Evolutionary conservation across 2,329 filamentous ascomycete species (phyloP), one percentile per base, ranked within the genome.

Genomic region (Nemania abortiva): DNA sequence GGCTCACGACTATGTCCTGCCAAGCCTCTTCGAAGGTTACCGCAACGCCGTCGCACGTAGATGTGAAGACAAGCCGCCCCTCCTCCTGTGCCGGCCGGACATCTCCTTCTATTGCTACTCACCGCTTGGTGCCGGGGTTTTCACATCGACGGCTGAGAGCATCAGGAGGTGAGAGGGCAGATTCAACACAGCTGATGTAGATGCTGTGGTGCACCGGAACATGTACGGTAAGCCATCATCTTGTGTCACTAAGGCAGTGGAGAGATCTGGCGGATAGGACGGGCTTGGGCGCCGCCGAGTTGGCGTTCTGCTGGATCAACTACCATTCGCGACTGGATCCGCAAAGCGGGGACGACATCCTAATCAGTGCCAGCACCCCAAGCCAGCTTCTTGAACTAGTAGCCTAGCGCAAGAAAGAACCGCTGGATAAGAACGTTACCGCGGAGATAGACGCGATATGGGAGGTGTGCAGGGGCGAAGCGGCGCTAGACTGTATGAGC

Each of bases 31-130:
- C 42, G 5, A 47, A n/a, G 42, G 42, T 47, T 47, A 47, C 42
- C 15, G 15, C n/a, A 15, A 47, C 42, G 42, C 42, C 42, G 15
- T 15, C n/a, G 42, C 42, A 11, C n/a, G 11, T 47, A 47, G 42
- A 47, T 47, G 42, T 15, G 42, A 47, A 47, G 13, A 47, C 15
- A 11, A 47, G 42, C 42, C 15, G 42, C n/a, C 15, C 42, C 42
- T 11, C 42, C 4, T 47, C 11, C 42, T 47, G 11, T 5, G 42
- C 42, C 42, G 15, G 42, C 42, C 15, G 5, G n/a, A n/a, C 42
- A 47, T 15, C 42, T 47, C 42, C 42, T 47, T 47, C 42, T 47
- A 47, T 15, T 47, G 13, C 42, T 47, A n/a, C 42, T 47, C 42
- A 5, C 42, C 42, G 6, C 42, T 47, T 3, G 42, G 42, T 47